A percentile compares a stretch with the other conserved stretches of the same genome.
These are phyloP conservation scores for Penicillium sp. DNA, from an alignment of 2,329 filamentous ascomycete genomes.

Conservation along the genomic window DNA sequence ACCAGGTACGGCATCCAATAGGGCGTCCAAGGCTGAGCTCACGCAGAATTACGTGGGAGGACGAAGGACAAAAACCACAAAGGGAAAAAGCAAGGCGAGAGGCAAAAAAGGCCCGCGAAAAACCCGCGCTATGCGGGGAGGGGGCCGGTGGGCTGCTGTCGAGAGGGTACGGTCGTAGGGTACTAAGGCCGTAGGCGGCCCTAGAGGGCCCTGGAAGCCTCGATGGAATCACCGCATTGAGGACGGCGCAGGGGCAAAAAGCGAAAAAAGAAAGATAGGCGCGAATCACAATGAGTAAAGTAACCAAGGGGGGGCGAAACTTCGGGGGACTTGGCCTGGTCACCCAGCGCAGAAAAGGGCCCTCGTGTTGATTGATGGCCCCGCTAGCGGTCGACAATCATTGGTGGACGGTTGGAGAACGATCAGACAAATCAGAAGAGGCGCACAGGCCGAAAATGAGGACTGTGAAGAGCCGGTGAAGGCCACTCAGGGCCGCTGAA, in stretches of 20 bases:
- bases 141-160: background rate
- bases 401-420: conserved; percentile 5
- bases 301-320: background rate
- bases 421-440: conserved; percentile 12
- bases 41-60: conserved; percentile 2
- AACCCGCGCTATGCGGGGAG: conserved; percentile 1
- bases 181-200: background rate
- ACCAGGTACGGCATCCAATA: conserved; percentile 1
- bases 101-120: background rate
- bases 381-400: background rate
- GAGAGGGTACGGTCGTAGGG: background rate
- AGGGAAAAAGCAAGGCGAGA: conserved; percentile 4
- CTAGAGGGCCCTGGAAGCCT: background rate
- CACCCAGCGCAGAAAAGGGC: background rate
- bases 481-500: background rate
- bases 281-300: conserved; percentile 2
- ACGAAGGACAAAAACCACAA: background rate
- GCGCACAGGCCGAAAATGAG: conserved; percentile 6
- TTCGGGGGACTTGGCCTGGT: background rate
- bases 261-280: conserved; percentile 2
- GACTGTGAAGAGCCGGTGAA: conserved; percentile 1
- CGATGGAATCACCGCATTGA: background rate
- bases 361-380: conserved; percentile 18
- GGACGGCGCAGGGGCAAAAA: background rate
- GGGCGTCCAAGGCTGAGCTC: conserved; percentile 1